Evolutionary conservation across 2,329 filamentous ascomycete genomes (phyloP).

Genomic region (Verticillium nubilum): DNA sequence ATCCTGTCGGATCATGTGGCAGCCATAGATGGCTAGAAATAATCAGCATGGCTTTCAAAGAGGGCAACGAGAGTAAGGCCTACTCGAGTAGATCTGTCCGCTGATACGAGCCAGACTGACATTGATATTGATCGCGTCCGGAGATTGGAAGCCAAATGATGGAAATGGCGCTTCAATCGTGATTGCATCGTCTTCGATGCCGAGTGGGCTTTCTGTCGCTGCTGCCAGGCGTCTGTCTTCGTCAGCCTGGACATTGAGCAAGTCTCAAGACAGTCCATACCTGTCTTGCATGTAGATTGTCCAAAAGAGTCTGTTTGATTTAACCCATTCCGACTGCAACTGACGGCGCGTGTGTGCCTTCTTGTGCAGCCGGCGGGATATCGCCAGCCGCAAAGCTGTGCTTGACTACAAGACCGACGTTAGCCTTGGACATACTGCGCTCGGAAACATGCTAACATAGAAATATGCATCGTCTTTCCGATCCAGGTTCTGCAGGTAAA

Average conservation of each 20-base stretch:
- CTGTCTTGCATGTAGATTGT: constrained; percentile 2
- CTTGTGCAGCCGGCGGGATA: neutral
- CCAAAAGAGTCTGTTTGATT: constrained; percentile 1
- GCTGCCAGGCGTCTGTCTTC: neutral
- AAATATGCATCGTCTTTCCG: neutral
- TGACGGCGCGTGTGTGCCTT: neutral
- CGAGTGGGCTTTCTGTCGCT: neutral
- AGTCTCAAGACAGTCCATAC: neutral
- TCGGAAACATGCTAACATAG: neutral
- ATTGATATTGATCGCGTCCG: neutral
- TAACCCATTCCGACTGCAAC: neutral
- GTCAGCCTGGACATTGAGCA: neutral
- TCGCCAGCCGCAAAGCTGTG: neutral
- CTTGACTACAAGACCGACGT: neutral
- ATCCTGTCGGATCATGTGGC: neutral
- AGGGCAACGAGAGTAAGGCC: neutral
- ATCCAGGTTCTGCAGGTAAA: constrained; percentile 1
- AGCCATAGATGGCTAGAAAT: neutral
- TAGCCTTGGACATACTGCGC: neutral
- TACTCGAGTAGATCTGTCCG: neutral
- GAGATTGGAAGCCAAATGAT: neutral
- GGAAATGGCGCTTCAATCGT: neutral
- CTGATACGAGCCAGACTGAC: neutral
- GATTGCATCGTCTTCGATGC: neutral
- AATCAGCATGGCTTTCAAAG: neutral